Evolutionary conservation across 2,329 filamentous ascomycete genomes (phyloP).

Genomic region (Paecilomyces fulvus): DNA sequence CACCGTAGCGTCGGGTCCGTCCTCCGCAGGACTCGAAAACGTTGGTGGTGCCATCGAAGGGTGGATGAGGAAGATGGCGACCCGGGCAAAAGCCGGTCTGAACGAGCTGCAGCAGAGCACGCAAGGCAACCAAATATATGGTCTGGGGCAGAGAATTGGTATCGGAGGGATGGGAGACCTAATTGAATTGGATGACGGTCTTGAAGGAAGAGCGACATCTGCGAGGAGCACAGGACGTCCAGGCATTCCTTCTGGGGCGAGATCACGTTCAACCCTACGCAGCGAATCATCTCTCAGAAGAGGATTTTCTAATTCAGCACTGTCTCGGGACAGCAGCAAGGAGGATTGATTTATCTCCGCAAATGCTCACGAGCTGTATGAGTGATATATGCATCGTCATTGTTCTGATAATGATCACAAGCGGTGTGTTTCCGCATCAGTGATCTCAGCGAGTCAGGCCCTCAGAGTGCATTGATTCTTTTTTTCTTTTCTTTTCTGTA

Average conservation of each 20-base stretch:
- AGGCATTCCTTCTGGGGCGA: slow-evolving; percentile 7
- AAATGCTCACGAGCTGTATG: background rate
- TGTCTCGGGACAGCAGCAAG: background rate
- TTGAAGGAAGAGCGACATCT: slow-evolving; percentile 9
- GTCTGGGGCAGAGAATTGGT: slow-evolving; percentile 16
- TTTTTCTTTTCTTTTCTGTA: background rate
- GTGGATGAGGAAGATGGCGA: slow-evolving; percentile 77
- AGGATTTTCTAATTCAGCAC: background rate
- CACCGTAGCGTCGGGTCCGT: slow-evolving; percentile 21
- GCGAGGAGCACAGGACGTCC: slow-evolving; percentile 7
- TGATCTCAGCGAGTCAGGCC: background rate
- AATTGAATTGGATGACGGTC: slow-evolving; percentile 35
- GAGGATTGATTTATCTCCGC: background rate
- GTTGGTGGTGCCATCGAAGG: slow-evolving; percentile 81
- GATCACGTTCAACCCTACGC: slow-evolving; percentile 2
- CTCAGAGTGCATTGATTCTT: background rate
- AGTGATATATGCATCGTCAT: background rate
- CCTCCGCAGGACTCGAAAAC: slow-evolving; percentile 57
- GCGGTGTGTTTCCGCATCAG: background rate
- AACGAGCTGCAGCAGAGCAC: slow-evolving; percentile 30
- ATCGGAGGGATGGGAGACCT: slow-evolving; percentile 31
- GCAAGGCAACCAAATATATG: slow-evolving; percentile 11
- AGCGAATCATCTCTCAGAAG: background rate
- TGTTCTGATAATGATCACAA: background rate
- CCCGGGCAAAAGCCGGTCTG: slow-evolving; percentile 31